Conservation (phyloP, 495 filamentous ascomycete species). For the Annulohypoxylon bovei region DNA sequence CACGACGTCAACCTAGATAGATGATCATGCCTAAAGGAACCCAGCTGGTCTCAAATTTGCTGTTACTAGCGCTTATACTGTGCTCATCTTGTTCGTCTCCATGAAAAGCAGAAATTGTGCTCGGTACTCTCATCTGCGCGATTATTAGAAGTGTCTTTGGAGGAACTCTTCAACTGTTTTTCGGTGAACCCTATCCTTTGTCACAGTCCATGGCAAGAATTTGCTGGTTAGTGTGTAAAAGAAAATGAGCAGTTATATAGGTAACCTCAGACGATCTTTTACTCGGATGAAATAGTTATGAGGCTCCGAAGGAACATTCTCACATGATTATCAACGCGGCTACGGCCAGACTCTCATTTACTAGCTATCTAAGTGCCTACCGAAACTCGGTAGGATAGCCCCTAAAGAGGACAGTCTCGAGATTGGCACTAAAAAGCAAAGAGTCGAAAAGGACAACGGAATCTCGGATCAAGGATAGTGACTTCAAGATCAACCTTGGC, state of each 20-base stretch:
- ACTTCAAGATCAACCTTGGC: not conserved
- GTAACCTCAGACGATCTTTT: too few species aligned
- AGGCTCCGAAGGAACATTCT: not conserved
- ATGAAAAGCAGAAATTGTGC: not conserved
- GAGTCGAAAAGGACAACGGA: not conserved
- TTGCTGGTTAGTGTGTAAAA: too few species aligned
- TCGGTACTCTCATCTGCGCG: not conserved
- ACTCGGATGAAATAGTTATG: not conserved
- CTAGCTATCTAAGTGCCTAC: not conserved
- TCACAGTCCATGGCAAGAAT: not conserved
- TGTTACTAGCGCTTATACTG: not conserved
- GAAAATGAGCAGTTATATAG: too few species aligned
- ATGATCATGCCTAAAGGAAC: not conserved
- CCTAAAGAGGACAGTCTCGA: not conserved
- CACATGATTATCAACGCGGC: not conserved
- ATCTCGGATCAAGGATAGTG: not conserved
- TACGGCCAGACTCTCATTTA: not conserved
- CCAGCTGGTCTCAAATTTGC: not conserved
- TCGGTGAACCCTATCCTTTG: not conserved
- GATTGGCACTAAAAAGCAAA: not conserved
- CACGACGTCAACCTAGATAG: not conserved
- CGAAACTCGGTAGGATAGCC: not conserved
- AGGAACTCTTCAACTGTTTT: not conserved
- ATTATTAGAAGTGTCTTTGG: not conserved
- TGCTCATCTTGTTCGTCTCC: not conserved